These are phyloP conservation scores for Ustilago esculenta DNA, from an alignment of 1,284 basidiomycete genomes.

Conservation along the genomic window DNA sequence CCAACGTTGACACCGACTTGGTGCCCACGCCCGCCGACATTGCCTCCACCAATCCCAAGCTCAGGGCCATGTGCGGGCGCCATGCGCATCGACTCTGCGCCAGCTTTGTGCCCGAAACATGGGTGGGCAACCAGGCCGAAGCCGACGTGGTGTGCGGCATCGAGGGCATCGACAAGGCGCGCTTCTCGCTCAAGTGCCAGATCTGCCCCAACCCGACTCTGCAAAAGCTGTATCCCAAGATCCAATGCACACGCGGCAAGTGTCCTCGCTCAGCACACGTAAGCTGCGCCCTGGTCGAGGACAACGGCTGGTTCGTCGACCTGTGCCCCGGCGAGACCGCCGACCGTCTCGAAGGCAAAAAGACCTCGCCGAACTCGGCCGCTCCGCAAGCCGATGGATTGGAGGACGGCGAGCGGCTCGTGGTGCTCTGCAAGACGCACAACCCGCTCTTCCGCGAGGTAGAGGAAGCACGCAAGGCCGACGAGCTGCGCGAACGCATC, in stretches of 20 bases:
- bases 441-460: slow-evolving; percentile 57
- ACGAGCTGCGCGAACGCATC: slow-evolving; percentile 40
- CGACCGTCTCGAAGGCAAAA: slow-evolving; percentile 57
- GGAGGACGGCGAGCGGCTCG: slow-evolving; percentile 53
- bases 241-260: slow-evolving; percentile 92
- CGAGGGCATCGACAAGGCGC: slow-evolving; percentile 54
- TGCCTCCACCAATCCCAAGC: slow-evolving; percentile 22
- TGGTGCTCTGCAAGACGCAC: slow-evolving; percentile 63
- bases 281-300: slow-evolving; percentile 76
- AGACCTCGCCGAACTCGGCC: slow-evolving; percentile 6
- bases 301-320: slow-evolving; percentile 62
- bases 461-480: slow-evolving; percentile 47
- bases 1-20: slow-evolving; percentile 42
- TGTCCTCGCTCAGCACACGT: slow-evolving; percentile 93
- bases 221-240: slow-evolving; percentile 84
- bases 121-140: slow-evolving; percentile 51
- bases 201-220: slow-evolving; percentile 77
- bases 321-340: slow-evolving; percentile 47
- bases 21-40: slow-evolving; percentile 42
- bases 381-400: slow-evolving; percentile 3
- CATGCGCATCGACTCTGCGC: slow-evolving; percentile 65
- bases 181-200: slow-evolving; percentile 76
- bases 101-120: slow-evolving; percentile 62
- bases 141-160: slow-evolving; percentile 54
- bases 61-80: slow-evolving; percentile 27